Base-by-base conservation (phyloP, 2,329 filamentous ascomycete genomes). In the Stemphylium beticola region DNA sequence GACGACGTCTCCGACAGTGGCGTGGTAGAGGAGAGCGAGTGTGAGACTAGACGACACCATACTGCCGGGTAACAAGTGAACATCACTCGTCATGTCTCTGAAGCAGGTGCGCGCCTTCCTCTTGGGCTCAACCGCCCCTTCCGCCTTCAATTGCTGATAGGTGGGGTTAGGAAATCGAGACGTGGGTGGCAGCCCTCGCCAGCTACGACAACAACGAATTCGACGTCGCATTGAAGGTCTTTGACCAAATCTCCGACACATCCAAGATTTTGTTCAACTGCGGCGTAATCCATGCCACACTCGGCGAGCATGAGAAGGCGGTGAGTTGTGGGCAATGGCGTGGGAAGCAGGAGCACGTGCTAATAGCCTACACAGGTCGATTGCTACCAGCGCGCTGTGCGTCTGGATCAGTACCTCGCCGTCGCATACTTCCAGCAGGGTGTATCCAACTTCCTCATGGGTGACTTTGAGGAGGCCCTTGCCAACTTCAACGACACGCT, bases 261-360 rank as follows among this genome's bases (percentile, higher is more conserved):
- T 97, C 95, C 66, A 98, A 96, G 82, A 99, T 99, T 60, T 82
- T 96, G 58, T 99, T 99, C 82, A 99, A 99, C 73, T 96, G 93
- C 77, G 95, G 95, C 66, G 93, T 99, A 34, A 98, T 99, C 68
- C 91, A 97, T 80, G 95, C 95, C 34, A 98, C 95, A 0, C 82
- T 99, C 15, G 95, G 95, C 65, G 92, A 98, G 75, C 95, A 99
- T 78, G 90, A 93, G 74, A 92, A 92, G 81, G 95, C 95, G 72
- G 93, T 96, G 82, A 76, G 92, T 73, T 20, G 11, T 37, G 34
- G 26, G 29, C 17, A 49, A 17, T 10, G 5, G 20, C 40, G 24
- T 36, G n/a, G 37, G 37, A 37, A 26, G 18, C 14, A 49, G 20
- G 33, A 29, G 43, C 47, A 48, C 53, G 54, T 67, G 50, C 65